Conservation (phyloP, 495 filamentous ascomycete genomes). For the Podospora bellae-mahoneyi region DNA sequence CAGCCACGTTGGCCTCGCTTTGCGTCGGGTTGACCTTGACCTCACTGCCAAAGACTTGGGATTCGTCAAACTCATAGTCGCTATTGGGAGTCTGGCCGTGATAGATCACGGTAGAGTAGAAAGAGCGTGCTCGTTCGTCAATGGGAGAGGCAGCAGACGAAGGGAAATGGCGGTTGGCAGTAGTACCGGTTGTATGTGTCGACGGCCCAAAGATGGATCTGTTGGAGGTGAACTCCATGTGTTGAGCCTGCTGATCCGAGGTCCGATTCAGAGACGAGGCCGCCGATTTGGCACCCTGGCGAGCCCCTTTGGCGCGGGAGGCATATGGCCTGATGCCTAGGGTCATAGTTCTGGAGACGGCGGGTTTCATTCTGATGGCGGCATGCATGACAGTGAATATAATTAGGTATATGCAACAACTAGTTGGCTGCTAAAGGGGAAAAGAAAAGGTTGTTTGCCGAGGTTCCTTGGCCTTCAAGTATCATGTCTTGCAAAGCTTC, state of each 20-base stretch:
- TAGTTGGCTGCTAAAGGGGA: neutral
- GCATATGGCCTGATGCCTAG: neutral
- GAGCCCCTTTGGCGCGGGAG: neutral
- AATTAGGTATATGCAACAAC: neutral
- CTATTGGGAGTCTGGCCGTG: slow-evolving; percentile 11
- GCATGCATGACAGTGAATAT: neutral
- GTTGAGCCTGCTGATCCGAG: neutral
- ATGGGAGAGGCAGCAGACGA: slow-evolving; percentile 2
- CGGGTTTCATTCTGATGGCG: neutral
- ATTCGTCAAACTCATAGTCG: slow-evolving; percentile 10
- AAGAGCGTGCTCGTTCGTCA: slow-evolving; percentile 12
- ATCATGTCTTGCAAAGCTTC: neutral
- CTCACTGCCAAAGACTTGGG: slow-evolving; percentile 21
- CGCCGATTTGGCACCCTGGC: neutral
- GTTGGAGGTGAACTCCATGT: slow-evolving; percentile 13
- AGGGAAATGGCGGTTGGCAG: slow-evolving; percentile 4
- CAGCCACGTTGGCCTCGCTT: slow-evolving; percentile 30
- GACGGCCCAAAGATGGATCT: neutral
- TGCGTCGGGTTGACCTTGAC: slow-evolving; percentile 32
- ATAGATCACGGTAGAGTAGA: slow-evolving; percentile 19
- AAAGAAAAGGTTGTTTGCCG: neutral
- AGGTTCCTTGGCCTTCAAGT: neutral
- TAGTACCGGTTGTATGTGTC: slow-evolving; percentile 1
- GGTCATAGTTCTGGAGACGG: neutral
- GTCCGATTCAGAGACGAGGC: neutral